phyloP scores from a whole-genome alignment of 2,329 filamentous ascomycete species.

The Hortaea werneckii region DNA sequence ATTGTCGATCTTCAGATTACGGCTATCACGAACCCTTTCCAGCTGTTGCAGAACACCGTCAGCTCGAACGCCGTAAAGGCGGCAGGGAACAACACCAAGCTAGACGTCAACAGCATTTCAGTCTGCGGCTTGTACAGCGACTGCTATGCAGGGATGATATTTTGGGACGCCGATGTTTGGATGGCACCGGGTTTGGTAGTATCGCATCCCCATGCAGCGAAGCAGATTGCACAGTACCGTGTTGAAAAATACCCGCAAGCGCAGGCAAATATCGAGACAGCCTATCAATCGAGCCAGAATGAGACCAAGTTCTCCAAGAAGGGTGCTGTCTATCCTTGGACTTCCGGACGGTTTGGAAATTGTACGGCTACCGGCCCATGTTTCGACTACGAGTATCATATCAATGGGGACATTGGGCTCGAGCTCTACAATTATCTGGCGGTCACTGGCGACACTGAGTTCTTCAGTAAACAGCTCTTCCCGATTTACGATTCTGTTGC shows the following conservation, averaged over 20 bases:
- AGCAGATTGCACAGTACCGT: slow-evolving; percentile 56
- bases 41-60: slow-evolving; percentile 47
- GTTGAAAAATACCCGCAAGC: slow-evolving; percentile 50
- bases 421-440: slow-evolving; percentile 52
- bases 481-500: slow-evolving; percentile 57
- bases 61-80: slow-evolving; percentile 43
- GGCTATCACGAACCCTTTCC: slow-evolving; percentile 46
- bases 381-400: slow-evolving; percentile 62
- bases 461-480: slow-evolving; percentile 46
- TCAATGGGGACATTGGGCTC: slow-evolving; percentile 60
- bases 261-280: slow-evolving; percentile 46
- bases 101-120: slow-evolving; percentile 54
- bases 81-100: slow-evolving; percentile 37
- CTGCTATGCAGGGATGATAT: slow-evolving; percentile 46
- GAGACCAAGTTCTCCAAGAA: slow-evolving; percentile 47
- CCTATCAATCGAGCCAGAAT: slow-evolving; percentile 50
- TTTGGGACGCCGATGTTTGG: slow-evolving; percentile 57
- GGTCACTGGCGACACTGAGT: slow-evolving; percentile 47
- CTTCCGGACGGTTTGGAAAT: slow-evolving; percentile 55
- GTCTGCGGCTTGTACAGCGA: slow-evolving; percentile 60
- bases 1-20: slow-evolving; percentile 48
- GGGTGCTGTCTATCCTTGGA: slow-evolving; percentile 59
- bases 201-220: slow-evolving; percentile 51
- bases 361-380: slow-evolving; percentile 53
- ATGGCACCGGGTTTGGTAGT: slow-evolving; percentile 58